Conservation (phyloP, 345 rosid species). For the Eucalyptus marginata region DNA sequence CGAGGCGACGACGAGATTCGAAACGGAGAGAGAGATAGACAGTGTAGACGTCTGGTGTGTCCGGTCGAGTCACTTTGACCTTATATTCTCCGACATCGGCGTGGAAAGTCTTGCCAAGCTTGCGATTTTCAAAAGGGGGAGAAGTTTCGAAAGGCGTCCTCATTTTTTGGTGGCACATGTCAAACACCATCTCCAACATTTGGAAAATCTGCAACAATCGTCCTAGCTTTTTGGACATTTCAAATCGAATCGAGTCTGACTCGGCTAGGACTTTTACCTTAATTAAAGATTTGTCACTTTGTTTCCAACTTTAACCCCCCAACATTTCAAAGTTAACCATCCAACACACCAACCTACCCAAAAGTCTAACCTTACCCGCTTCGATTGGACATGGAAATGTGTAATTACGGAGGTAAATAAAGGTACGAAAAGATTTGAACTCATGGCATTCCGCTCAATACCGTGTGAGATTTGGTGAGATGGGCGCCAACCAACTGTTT, state of each 20-base stretch:
- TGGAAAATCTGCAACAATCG: neutral
- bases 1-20: neutral
- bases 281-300: neutral
- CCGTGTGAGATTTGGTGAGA: too few relatives aligned
- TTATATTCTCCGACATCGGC: neutral
- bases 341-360: neutral
- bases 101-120: neutral
- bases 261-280: neutral
- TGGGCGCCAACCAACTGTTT: rapidly evolving
- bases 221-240: neutral
- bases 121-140: neutral
- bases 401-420: too few relatives aligned
- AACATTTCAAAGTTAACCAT: neutral
- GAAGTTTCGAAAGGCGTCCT: neutral
- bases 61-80: neutral
- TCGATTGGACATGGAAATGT: too few relatives aligned
- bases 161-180: neutral
- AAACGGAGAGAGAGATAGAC: neutral
- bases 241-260: neutral
- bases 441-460: rapidly evolving
- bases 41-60: too few relatives aligned
- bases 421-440: too few relatives aligned
- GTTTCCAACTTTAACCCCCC: neutral
- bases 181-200: neutral
- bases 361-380: neutral